phyloP scores from a whole-genome alignment of 2,329 filamentous ascomycete species.

The Epichloe gansuensis region DNA sequence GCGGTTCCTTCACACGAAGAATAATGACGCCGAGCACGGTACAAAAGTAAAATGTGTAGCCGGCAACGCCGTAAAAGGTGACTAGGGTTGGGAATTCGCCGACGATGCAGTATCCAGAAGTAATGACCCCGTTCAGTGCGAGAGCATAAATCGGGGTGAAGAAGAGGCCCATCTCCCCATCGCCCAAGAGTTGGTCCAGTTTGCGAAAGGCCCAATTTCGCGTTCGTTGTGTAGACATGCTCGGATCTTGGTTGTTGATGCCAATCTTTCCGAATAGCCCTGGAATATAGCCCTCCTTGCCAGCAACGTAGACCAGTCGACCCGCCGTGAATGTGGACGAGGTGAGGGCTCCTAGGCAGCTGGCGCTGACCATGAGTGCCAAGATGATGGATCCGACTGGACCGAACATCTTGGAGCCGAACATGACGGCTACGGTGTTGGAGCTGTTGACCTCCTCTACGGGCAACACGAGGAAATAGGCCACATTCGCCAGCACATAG shows the following conservation, averaged over 20 bases:
- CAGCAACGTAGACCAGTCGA: conserved; percentile 82
- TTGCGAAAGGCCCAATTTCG: conserved; percentile 45
- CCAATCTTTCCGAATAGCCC: conserved; percentile 73
- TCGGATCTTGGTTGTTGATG: conserved; percentile 35
- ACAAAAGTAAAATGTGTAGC: conserved; percentile 94
- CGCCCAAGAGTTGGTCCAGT: conserved; percentile 53
- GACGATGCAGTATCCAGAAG: conserved; percentile 63
- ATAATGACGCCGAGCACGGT: conserved; percentile 90
- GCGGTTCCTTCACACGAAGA: conserved; percentile 73
- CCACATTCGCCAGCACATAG: conserved; percentile 82
- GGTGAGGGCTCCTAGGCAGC: conserved; percentile 90
- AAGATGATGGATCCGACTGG: conserved; percentile 69
- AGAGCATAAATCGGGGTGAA: conserved; percentile 93
- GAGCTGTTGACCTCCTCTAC: conserved; percentile 65
- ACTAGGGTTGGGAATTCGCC: conserved; percentile 87
- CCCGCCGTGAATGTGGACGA: conserved; percentile 88
- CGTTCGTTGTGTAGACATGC: conserved; percentile 31
- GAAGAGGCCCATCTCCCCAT: conserved; percentile 68
- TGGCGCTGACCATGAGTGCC: conserved; percentile 78
- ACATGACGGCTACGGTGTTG: conserved; percentile 93
- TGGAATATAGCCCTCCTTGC: conserved; percentile 90
- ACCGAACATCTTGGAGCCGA: conserved; percentile 83
- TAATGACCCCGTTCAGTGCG: conserved; percentile 64
- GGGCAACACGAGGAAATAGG: conserved; percentile 90
- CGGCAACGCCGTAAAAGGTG: conserved; percentile 94